Evolutionary conservation across 2,329 filamentous ascomycete species (phyloP).

Genomic region (Simplicillium sp.): DNA sequence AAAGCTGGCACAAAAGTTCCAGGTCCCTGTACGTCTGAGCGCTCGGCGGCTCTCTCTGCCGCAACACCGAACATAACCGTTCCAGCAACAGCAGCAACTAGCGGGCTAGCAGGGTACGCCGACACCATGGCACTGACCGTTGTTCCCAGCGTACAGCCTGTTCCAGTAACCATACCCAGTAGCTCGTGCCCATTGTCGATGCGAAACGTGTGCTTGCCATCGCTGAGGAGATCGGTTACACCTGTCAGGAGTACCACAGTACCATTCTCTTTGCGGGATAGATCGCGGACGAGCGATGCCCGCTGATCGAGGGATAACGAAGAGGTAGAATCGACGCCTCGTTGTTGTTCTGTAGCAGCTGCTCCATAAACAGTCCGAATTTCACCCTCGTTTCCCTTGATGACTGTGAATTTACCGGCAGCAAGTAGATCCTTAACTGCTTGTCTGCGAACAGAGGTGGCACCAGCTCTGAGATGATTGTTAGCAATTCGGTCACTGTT

Average conservation of each 20-base stretch:
- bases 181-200: constrained; percentile 69
- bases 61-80: constrained; percentile 68
- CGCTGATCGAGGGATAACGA: constrained; percentile 41
- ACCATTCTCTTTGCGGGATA: constrained; percentile 60
- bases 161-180: constrained; percentile 64
- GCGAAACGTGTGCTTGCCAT: constrained; percentile 57
- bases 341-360: constrained; percentile 42
- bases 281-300: constrained; percentile 49
- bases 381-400: constrained; percentile 92
- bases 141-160: constrained; percentile 79
- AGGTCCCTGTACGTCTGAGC: constrained; percentile 61
- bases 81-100: constrained; percentile 65
- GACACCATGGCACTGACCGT: constrained; percentile 68
- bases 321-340: constrained; percentile 74
- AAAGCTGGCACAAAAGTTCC: constrained; percentile 83
- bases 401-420: constrained; percentile 70
- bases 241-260: constrained; percentile 80
- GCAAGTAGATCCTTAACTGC: constrained; percentile 64
- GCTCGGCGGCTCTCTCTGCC: constrained; percentile 59
- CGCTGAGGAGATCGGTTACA: constrained; percentile 64
- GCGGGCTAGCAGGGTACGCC: constrained; percentile 48
- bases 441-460: constrained; percentile 62
- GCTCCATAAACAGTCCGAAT: constrained; percentile 61
- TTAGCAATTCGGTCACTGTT: not conserved
- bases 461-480: constrained; percentile 51